Evolutionary conservation across 177 flowering plant species (phyloP).

Genomic region (Telopea speciosissima): DNA sequence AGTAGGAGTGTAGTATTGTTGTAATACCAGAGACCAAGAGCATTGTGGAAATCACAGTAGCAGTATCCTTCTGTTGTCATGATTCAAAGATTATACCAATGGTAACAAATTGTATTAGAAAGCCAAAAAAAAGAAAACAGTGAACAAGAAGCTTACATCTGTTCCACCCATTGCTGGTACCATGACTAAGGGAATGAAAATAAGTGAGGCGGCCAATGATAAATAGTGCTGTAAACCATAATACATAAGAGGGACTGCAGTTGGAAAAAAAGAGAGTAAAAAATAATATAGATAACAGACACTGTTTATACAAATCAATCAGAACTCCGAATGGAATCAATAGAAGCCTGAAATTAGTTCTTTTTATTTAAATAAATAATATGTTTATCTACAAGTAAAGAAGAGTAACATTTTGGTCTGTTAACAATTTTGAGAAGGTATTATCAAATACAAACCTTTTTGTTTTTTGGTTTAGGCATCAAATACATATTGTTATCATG

Average conservation of each 20-base stretch:
- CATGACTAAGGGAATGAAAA: constrained; percentile 71
- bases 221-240: constrained; percentile 82
- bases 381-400: too few relatives aligned
- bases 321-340: background rate
- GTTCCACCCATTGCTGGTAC: constrained; percentile 97
- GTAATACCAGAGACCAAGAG: constrained; percentile 74
- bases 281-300: background rate
- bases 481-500: too few relatives aligned
- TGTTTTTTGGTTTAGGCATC: too few relatives aligned
- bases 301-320: constrained; percentile 5
- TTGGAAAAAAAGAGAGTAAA: constrained; percentile 15
- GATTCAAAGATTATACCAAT: constrained; percentile 3
- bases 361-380: too few relatives aligned
- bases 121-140: background rate
- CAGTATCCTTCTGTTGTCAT: constrained; percentile 74
- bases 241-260: constrained; percentile 60
- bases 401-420: too few relatives aligned
- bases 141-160: constrained; percentile 57
- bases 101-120: background rate
- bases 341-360: too few relatives aligned
- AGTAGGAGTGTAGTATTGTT: constrained; percentile 68
- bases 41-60: constrained; percentile 85
- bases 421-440: too few relatives aligned
- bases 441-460: too few relatives aligned
- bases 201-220: constrained; percentile 78